Base-by-base conservation (phyloP, 2,329 filamentous ascomycete species). In the Pseudogymnoascus sp. region DNA sequence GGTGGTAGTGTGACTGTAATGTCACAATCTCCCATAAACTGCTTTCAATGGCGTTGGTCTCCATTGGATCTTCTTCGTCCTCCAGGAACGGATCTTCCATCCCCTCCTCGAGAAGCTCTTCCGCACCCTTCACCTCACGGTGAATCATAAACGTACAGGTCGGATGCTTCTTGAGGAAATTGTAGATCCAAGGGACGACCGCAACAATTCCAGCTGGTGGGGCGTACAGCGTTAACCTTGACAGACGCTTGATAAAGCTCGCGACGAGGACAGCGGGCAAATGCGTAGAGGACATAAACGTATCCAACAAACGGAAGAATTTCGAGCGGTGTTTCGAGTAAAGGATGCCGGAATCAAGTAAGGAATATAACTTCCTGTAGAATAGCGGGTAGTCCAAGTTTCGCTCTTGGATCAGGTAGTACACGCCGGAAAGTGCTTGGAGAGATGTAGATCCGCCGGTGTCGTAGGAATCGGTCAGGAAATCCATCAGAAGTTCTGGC, bases 331-430 rank as follows among this genome's bases (percentile, higher is more conserved):
- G 89, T 75, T 94, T 96, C 19, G 92, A 96, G 78, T 99, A 92
- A 55, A 99, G 80, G 7, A 97, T 83, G 59, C 91, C 85, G 38
- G 87, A 83, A 75, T 97, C 90, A 3, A 99, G 83, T 1, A 99
- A 82, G 8, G 91, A 95, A 78, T 99, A 99, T 2, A 99, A 85
- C 74, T 97, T 97, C 61, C 82, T 77, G 77, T 96, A 99, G 77
- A 99, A 99, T 33, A 87, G 88, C 1, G 92, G 92, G 74, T 99
- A 99, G 76, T 99, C 94, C 64, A 99, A 82, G 73, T 99, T 99
- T 72, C 91, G 90, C 72, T 94, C 86, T 67, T 90, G 87, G 69
- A 99, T 97, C 61, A 99, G 83, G 73, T 96, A 94, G 78, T 96
- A 99, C 52, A 99, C 87, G 60, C 94, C 94, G 0, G 91, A 95